These are phyloP conservation scores for Leishmania major DNA, from an alignment of 208 protist species.

Conservation along the genomic window DNA sequence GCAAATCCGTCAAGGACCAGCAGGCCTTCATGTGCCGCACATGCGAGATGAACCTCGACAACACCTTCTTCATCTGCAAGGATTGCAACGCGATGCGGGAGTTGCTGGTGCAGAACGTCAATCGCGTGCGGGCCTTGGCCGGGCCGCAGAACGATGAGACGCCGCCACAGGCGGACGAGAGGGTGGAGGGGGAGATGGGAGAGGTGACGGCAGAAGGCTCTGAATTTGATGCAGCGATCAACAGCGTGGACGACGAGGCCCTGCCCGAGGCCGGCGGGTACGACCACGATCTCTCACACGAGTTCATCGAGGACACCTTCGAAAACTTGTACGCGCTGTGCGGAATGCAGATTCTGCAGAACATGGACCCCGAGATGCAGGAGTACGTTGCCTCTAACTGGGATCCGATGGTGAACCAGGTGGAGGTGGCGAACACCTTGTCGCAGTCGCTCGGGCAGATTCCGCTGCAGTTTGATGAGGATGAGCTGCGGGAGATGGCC, in stretches of 20 bases:
- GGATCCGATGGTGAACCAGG: conserved; percentile 26
- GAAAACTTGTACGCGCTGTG: conserved; percentile 75
- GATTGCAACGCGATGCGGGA: conserved; percentile 72
- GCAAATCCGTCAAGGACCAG: conserved; percentile 46
- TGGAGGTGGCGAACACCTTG: conserved; percentile 35
- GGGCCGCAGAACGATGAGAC: not conserved
- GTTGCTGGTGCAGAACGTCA: conserved; percentile 11
- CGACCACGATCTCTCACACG: conserved; percentile 70
- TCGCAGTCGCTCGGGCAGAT: conserved; percentile 45
- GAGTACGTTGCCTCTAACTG: conserved; percentile 39
- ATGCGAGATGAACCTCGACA: conserved; percentile 65
- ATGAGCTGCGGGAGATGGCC: conserved; percentile 43
- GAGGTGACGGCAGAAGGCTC: not conserved
- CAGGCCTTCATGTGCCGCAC: conserved; percentile 79
- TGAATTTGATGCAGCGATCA: not conserved
- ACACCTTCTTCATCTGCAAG: conserved; percentile 68
- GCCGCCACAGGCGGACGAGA: not conserved
- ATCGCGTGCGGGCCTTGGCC: conserved; percentile 6
- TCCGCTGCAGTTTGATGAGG: conserved; percentile 47
- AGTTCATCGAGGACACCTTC: conserved; percentile 82
- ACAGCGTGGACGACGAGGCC: not conserved
- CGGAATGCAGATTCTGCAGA: conserved; percentile 70
- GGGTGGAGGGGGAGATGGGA: not conserved
- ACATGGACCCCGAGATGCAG: conserved; percentile 39
- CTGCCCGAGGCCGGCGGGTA: conserved; percentile 26